A percentile compares a stretch with the other conserved stretches of the same genome.
phyloP scores from a whole-genome alignment of 2,329 filamentous ascomycete genomes.

The Byssothecium circinans region DNA sequence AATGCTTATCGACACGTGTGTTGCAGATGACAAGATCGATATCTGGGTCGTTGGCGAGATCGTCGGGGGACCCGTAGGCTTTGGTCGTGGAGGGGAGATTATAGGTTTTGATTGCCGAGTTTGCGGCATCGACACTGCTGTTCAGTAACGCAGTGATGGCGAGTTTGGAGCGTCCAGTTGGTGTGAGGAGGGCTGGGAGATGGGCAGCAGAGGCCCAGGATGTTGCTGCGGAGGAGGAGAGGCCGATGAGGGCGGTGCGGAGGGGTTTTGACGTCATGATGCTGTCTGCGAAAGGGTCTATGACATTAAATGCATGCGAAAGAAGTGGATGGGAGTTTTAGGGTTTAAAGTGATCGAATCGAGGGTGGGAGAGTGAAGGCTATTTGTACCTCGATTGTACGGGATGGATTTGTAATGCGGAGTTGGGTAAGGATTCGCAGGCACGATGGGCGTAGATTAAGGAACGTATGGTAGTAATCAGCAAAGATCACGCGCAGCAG shows the following conservation, averaged over 20 bases:
- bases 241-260: slow-evolving; percentile 30
- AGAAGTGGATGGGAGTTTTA: background rate
- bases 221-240: slow-evolving; percentile 19
- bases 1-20: slow-evolving; percentile 59
- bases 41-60: slow-evolving; percentile 45
- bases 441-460: no score
- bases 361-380: background rate
- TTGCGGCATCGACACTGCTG: slow-evolving; percentile 45
- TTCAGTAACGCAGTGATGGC: slow-evolving; percentile 53
- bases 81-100: slow-evolving; percentile 43
- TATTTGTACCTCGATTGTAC: background rate
- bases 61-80: slow-evolving; percentile 48
- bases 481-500: no score
- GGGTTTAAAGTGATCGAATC: background rate
- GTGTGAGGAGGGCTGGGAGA: slow-evolving; percentile 36
- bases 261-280: slow-evolving; percentile 11
- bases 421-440: background rate
- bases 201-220: slow-evolving; percentile 43
- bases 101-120: slow-evolving; percentile 45
- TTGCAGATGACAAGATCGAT: slow-evolving; percentile 52
- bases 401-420: background rate
- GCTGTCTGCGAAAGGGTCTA: background rate
- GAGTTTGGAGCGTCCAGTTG: slow-evolving; percentile 36
- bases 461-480: no score
- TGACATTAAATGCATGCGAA: no score